Evolutionary conservation across 192 early-diverging fungal species (phyloP), one percentile per base, ranked within the genome.

Genomic region (Allomyces macrogynus): DNA sequence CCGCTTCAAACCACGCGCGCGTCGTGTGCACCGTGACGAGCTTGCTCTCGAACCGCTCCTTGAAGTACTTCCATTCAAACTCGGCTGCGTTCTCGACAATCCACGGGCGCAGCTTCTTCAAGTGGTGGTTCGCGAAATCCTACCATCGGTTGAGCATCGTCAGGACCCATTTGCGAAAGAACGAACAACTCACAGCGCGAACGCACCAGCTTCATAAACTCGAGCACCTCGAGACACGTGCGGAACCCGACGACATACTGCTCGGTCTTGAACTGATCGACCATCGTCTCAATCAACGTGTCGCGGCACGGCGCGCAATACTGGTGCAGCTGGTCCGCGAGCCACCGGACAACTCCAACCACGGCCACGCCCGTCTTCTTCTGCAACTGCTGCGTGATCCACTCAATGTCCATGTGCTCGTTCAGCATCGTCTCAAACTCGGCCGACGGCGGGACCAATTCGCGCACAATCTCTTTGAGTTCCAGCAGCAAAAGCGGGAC

Each of bases 211-310:
- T 81, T 81, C 81, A 82, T 82, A 43, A 81, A 61, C 68, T 93
- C 86, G 64, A 89, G 68, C 66, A 87, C 73, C 43, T 88, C 84
- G 72, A 90, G 92, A 62, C 86, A 88, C 54, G 76, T 73, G 18
- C 81, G 75, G 66, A 94, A 75, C 4, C 84, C 84, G n/a, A 77
- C 72, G n/a, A 74, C 79, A 67, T 86, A 70, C 11, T 87, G 75
- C 18, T 87, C 86, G 14, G 67, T 71, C 62, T 78, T 69, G 24
- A 81, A 83, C 23, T 76, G 76, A 57, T 70, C 71, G 0, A 71
- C 68, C 65, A 93, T 81, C 63, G 74, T 72, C 12, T 84, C 84
- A 63, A 91, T 79, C 2, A n/a, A 69, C 18, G 80, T 66, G 62
- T n/a, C 75, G 32, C 86, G 77, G 14, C 79, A 78, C n/a, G 87